Evolutionary conservation across 2,329 filamentous ascomycete genomes (phyloP), one percentile per base, ranked within the genome.

Genomic region (Ophiostoma pallidulum): DNA sequence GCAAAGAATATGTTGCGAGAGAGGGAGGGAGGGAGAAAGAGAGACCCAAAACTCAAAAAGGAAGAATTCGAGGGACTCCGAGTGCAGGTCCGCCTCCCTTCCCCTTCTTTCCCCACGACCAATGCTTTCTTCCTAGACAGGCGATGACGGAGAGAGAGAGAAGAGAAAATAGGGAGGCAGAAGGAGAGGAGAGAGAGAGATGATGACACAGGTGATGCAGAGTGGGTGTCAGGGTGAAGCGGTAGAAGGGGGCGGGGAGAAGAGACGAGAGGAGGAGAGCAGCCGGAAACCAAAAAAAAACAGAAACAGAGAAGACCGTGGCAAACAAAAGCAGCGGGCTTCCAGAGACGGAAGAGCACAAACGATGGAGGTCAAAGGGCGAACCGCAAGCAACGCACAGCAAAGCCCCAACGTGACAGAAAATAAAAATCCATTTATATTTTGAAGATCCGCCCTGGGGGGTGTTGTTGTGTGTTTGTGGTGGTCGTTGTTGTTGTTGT

Each of bases 31-130:
- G 19, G 41, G 22, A 24, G 10, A 47, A 29, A n/a, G n/a, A n/a
- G 41, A 31, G 38, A 46, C 40, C 47, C 37, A 46, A 42, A 38
- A 20, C 22, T 32, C 32, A 26, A 28, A 42, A 47, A 44, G 33
- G 37, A 38, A 28, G 70, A 74, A n/a, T n/a, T n/a, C n/a, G n/a
- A n/a, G n/a, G n/a, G 72, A 76, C 73, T 75, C 73, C 73, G 68
- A 73, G 74, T 75, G 72, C 70, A 74, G 70, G 60, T 59, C 58
- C 58, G 59, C 59, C 55, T 37, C 22, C 37, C 24, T 19, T 22
- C 55, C 29, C 22, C 37, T 24, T 19, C n/a, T 29, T 36, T n/a
- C 31, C 31, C 13, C n/a, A n/a, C n/a, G 31, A 12, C 13, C 31
- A 14, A 33, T 33, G 31, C 31, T 33, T 33, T 33, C 31, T n/a